A percentile compares a stretch with the other conserved stretches of the same genome.
These are phyloP conservation scores for Nissolia schottii DNA, from an alignment of 306 rosid species.

Conservation along the genomic window DNA sequence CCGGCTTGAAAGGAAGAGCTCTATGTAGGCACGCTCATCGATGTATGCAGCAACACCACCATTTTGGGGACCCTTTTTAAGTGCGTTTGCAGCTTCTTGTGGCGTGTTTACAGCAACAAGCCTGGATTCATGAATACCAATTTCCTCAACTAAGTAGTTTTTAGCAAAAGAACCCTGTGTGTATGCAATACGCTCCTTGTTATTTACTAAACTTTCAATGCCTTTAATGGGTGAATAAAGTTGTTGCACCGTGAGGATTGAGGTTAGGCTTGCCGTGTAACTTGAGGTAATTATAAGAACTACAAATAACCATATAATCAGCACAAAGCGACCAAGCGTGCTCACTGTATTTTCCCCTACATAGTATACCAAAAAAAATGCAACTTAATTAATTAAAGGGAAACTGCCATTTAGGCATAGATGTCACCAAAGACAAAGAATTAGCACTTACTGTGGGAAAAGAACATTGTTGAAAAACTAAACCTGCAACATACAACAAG, in stretches of 20 bases:
- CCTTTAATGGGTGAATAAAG: constrained; percentile 80
- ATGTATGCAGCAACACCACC: constrained; percentile 85
- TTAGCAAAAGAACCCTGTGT: constrained; percentile 62
- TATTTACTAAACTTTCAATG: constrained; percentile 52
- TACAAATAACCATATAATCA: constrained; percentile 86
- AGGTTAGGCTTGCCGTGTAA: constrained; percentile 95
- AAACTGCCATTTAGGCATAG: constrained; percentile 10
- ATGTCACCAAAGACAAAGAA: constrained; percentile 7
- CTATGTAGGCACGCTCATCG: constrained; percentile 77
- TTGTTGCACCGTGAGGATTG: constrained; percentile 91
- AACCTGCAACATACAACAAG: constrained; percentile 49
- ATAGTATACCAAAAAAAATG: background rate
- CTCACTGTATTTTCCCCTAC: constrained; percentile 91
- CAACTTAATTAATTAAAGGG: constrained; percentile 13
- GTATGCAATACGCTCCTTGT: constrained; percentile 74
- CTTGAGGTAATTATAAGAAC: constrained; percentile 91
- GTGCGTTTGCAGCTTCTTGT: constrained; percentile 58
- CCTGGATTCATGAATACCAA: constrained; percentile 57
- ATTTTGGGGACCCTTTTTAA: constrained; percentile 56
- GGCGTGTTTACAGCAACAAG: constrained; percentile 61
- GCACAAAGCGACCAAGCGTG: constrained; percentile 81
- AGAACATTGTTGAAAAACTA: constrained; percentile 81
- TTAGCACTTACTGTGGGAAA: constrained; percentile 70
- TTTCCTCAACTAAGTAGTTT: constrained; percentile 55
- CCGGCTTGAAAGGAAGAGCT: constrained; percentile 77